Percentiles rank a stretch among this genome's conserved stretches.
Conservation (phyloP, 2,329 filamentous ascomycete genomes). For the Phialophora tarda region DNA sequence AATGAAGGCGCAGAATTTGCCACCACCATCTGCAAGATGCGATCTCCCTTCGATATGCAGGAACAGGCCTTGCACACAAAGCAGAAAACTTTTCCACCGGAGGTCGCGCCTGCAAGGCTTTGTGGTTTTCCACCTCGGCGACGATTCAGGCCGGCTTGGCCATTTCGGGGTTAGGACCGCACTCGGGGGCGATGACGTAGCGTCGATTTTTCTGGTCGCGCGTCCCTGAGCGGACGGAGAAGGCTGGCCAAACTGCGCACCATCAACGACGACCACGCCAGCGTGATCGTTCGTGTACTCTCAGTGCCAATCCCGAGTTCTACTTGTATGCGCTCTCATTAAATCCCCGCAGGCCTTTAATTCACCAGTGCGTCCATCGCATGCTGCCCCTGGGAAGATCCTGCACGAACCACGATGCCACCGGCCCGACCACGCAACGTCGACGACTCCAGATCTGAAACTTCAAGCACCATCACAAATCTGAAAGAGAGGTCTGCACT, state of each 20-base stretch:
- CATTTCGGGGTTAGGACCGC: background rate
- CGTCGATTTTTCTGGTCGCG: conserved; percentile 11
- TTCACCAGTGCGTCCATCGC: background rate
- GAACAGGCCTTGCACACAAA: conserved; percentile 15
- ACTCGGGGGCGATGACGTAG: conserved; percentile 3
- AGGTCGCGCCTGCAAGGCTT: background rate
- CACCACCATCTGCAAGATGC: conserved; percentile 9
- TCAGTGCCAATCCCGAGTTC: background rate
- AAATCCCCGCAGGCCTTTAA: background rate
- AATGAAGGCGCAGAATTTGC: background rate
- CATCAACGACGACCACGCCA: background rate
- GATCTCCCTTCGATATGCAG: conserved; percentile 14
- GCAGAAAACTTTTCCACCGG: background rate
- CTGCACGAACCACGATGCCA: conserved; percentile 45
- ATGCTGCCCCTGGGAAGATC: background rate
- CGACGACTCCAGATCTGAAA: conserved; percentile 56
- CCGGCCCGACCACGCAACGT: conserved; percentile 53
- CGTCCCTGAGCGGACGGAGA: conserved; percentile 7
- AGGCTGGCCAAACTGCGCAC: background rate
- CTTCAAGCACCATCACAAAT: conserved; percentile 50
- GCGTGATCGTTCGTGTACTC: background rate
- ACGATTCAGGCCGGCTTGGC: conserved; percentile 2
- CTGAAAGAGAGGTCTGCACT: conserved; percentile 41
- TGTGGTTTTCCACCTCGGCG: background rate
- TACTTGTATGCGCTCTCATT: background rate